Evolutionary conservation across 257 asterid species (phyloP), one percentile per base, ranked within the genome.

Genomic region (Solanum dulcamara): DNA sequence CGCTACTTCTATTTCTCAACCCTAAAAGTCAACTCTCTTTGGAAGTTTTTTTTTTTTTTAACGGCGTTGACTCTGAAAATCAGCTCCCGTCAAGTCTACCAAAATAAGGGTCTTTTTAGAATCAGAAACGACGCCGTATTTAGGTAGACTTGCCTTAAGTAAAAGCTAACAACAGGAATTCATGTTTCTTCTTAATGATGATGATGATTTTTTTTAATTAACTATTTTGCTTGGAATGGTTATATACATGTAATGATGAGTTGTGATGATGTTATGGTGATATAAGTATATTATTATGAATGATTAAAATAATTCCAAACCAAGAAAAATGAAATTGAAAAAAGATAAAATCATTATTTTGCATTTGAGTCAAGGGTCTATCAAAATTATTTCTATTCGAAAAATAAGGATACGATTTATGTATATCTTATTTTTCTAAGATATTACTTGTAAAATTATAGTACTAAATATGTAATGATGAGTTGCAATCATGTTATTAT

Each of bases 121-220:
- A 85, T 60, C 89, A 81, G 86, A 20, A 13, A 88, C 91, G 93
- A 84, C 90, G 86, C 89, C 92, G 92, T 91, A 93, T 89, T 91
- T 88, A 81, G 88, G 92, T 92, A 89, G 92, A 93, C 94, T 89
- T 92, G 91, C 86, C 74, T 86, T 55, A 62, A 85, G 32, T 80
- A 70, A 62, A 24, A 85, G 91, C 90, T 88, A 88, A 84, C 89
- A 81, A 62, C 30, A 62, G 15, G 79, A 68, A 51, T 44, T 83
- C 44, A 46, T 83, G 85, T 83, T 68, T 15, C 57, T 64, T 83
- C 0, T 60, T 15, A 7, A 15, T 24, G n/a, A n/a, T 8, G 33
- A 51, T 62, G 83, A 83, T 32, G 44, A 66, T 57, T 57, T 4
- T n/a, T 12, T 55, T 75, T 57, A 26, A 15, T 5, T 18, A 14